A percentile compares a stretch with the other conserved stretches of the same genome.
Conservation (phyloP, 768 basidiomycete genomes). For the Mycena rebaudengoi region DNA sequence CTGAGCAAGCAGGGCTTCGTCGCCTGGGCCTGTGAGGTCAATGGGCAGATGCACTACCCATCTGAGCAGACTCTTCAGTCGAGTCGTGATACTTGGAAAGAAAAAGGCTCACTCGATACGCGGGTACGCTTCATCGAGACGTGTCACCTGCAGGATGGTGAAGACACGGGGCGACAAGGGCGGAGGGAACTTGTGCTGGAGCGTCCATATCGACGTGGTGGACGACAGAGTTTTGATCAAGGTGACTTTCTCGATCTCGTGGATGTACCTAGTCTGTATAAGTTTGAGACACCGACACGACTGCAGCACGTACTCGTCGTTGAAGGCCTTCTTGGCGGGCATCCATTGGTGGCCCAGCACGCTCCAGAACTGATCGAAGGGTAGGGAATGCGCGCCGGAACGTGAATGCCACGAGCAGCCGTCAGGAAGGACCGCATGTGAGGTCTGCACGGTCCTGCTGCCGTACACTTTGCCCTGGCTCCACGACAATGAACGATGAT, state of each 20-base stretch:
- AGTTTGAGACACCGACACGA: not conserved
- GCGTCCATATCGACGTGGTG: constrained; percentile 8
- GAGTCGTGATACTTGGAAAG: too few relatives aligned
- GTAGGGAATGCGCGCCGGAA: not conserved
- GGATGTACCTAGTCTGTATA: constrained; percentile 1
- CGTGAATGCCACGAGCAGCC: constrained; percentile 4
- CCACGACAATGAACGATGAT: constrained; percentile 1
- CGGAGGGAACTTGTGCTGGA: not conserved
- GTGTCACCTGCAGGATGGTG: constrained; percentile 5
- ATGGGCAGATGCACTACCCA: constrained; percentile 9
- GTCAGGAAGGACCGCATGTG: not conserved
- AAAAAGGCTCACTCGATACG: not conserved
- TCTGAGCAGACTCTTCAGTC: too few relatives aligned
- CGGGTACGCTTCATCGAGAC: not conserved
- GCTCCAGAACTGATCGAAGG: constrained; percentile 3
- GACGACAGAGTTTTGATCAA: not conserved
- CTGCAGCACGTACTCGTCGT: constrained; percentile 7
- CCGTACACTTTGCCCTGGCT: constrained; percentile 2
- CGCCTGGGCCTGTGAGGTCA: not conserved
- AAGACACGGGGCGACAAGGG: constrained; percentile 6
- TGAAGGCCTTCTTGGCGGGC: constrained; percentile 9
- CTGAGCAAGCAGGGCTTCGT: not conserved
- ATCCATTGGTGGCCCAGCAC: constrained; percentile 8
- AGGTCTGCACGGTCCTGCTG: not conserved
- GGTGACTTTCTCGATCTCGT: constrained; percentile 7